Conservation (phyloP, 2,329 filamentous ascomycete genomes). For the Phoma sp. region DNA sequence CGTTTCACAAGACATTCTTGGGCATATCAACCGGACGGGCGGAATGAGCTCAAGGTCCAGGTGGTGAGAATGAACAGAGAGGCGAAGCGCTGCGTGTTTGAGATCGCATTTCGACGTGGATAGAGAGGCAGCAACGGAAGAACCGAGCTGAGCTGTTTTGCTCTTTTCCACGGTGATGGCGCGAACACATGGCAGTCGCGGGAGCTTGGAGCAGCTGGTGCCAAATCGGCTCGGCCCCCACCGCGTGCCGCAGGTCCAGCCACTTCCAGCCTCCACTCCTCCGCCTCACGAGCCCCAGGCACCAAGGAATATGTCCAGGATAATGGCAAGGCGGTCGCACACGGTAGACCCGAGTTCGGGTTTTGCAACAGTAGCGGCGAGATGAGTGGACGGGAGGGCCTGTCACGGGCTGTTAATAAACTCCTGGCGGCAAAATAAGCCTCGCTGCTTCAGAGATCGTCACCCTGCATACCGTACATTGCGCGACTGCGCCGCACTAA, state of each 20-base stretch:
- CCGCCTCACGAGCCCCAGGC: slow-evolving; percentile 9
- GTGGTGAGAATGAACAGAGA: too few relatives aligned
- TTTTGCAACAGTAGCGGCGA: slow-evolving; percentile 10
- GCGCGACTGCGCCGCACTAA: slow-evolving; percentile 20
- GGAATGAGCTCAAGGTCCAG: not conserved
- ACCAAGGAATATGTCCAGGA: slow-evolving; percentile 3
- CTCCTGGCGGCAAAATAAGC: slow-evolving; percentile 21
- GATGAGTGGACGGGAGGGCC: slow-evolving; percentile 10
- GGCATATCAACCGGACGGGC: not conserved
- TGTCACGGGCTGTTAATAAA: slow-evolving; percentile 17
- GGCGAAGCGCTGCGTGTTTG: not conserved
- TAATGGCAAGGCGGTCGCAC: slow-evolving; percentile 6
- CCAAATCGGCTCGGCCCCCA: slow-evolving; percentile 2
- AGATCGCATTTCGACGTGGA: not conserved
- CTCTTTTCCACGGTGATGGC: not conserved
- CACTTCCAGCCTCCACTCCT: slow-evolving; percentile 6
- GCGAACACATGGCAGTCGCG: not conserved
- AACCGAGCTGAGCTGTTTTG: not conserved
- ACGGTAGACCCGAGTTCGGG: slow-evolving; percentile 6
- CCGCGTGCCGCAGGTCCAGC: slow-evolving; percentile 8
- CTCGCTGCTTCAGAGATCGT: slow-evolving; percentile 18
- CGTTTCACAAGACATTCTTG: slow-evolving; percentile 6
- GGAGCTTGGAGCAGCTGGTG: slow-evolving; percentile 2
- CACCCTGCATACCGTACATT: slow-evolving; percentile 14
- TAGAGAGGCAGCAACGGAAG: not conserved